Percentiles rank a stretch among this genome's conserved stretches.
phyloP scores from a whole-genome alignment of 345 rosid genomes.

The Lumnitzera racemosa region DNA sequence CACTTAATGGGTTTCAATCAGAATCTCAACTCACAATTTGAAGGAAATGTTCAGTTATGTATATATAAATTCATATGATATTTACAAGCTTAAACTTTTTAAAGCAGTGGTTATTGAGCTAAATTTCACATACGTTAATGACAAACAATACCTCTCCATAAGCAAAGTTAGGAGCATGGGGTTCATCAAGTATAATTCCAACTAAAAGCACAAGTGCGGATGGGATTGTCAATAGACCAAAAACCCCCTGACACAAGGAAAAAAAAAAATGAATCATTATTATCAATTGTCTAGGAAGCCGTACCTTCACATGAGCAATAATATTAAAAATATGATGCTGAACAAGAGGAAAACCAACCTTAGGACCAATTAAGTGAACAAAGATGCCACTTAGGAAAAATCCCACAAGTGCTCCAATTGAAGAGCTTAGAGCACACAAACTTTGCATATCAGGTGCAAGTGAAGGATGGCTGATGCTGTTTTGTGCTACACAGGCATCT shows the following conservation, averaged over 20 bases:
- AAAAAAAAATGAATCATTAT: slow-evolving; percentile 5
- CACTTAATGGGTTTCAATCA: too few relatives aligned
- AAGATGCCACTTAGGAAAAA: slow-evolving; percentile 74
- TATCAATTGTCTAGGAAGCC: neutral
- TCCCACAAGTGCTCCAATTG: slow-evolving; percentile 78
- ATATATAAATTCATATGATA: too few relatives aligned
- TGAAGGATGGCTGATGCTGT: slow-evolving; percentile 62
- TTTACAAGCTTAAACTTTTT: too few relatives aligned
- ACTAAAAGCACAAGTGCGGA: slow-evolving; percentile 49
- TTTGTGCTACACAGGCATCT: slow-evolving; percentile 90
- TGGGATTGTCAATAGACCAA: slow-evolving; percentile 69
- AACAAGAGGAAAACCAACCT: slow-evolving; percentile 31
- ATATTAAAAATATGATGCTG: neutral
- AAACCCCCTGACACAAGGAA: slow-evolving; percentile 50
- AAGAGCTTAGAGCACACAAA: slow-evolving; percentile 63
- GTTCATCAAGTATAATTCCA: slow-evolving; percentile 57
- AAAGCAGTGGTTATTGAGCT: too few relatives aligned
- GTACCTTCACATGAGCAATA: neutral
- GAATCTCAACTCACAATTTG: too few relatives aligned
- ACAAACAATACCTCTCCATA: slow-evolving; percentile 51
- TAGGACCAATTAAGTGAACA: slow-evolving; percentile 80
- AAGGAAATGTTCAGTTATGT: too few relatives aligned
- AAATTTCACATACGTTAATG: neutral
- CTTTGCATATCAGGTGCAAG: slow-evolving; percentile 96
- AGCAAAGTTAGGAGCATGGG: slow-evolving; percentile 37